These are phyloP conservation scores for Gleditsia sinensis DNA, from an alignment of 306 rosid species.

Conservation along the genomic window DNA sequence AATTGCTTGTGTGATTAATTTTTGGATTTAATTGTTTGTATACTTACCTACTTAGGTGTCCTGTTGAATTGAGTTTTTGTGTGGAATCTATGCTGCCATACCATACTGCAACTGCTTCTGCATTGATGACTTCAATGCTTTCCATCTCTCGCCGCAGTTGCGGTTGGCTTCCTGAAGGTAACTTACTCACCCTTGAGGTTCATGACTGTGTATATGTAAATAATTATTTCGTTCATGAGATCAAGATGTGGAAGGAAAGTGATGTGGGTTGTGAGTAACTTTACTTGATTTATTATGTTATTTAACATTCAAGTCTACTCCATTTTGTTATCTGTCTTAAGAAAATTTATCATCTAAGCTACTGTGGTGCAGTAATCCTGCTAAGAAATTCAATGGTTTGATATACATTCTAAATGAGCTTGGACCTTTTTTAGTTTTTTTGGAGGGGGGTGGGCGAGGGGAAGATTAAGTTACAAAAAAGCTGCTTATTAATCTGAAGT, in stretches of 20 bases:
- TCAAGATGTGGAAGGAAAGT: neutral
- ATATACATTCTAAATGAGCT: neutral
- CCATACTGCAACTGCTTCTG: constrained; percentile 84
- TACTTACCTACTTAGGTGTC: constrained; percentile 44
- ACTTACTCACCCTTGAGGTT: neutral
- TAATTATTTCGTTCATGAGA: neutral
- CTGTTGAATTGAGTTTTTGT: constrained; percentile 74
- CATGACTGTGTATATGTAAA: neutral
- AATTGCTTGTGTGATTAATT: neutral
- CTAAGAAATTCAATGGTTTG: neutral
- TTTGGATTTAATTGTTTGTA: neutral
- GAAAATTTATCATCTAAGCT: neutral
- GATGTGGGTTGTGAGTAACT: neutral
- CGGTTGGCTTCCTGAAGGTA: constrained; percentile 86
- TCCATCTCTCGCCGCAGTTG: constrained; percentile 53
- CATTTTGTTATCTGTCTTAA: neutral
- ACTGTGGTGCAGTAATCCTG: neutral
- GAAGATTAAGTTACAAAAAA: neutral
- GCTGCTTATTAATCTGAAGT: neutral
- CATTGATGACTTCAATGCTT: constrained; percentile 89
- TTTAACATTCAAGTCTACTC: neutral
- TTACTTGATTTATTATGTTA: neutral
- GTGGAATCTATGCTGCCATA: constrained; percentile 85
- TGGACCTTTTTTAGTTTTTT: neutral
- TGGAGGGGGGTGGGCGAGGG: neutral